Evolutionary conservation across 495 filamentous ascomycete genomes (phyloP), one percentile per base, ranked within the genome.

Genomic region (Lophium mytilinum): DNA sequence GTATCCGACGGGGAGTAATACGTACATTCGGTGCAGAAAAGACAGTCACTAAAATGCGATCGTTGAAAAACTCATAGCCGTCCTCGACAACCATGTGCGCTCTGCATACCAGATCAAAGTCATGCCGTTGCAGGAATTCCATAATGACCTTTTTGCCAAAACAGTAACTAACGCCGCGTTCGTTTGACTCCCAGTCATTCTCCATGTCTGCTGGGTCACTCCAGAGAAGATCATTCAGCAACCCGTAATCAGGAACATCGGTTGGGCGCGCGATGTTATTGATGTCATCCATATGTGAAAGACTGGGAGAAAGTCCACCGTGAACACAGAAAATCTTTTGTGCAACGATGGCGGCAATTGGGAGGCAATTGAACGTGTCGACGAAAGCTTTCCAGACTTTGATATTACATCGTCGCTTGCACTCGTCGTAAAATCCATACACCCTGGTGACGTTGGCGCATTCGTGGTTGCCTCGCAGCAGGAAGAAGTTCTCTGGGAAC

Each of bases 41-140:
- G 9, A 99, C 93, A 0, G 93, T 99, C 50, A 99, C 93, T 30
- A 99, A 73, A 54, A 96, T 87, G 41, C 93, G 82, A 64, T 99
- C 93, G 50, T 88, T 93, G 68, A 96, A 99, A 71, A 99, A 99
- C 65, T 99, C 93, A 73, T 99, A 99, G 12, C 93, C 93, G 73
- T 99, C 93, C 69, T 99, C 93, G 15, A 99, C 93, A 49, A 99
- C 93, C 93, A 99, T 99, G 76, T 99, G 93, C 50, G 93, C 93
- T 49, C 93, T 81, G 69, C 94, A 97, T 35, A 99, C 91, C 37
- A 99, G 73, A 71, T 99, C 93, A 68, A 99, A 99, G 66, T 99
- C 93, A 68, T 97, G 92, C 37, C 84, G 81, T 52, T 89, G 86
- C 62, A 99, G 76, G 71, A 99, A 99, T 61, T 96, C 89, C 74